Conservation (phyloP, 2,329 filamentous ascomycete species). For the Pseudogymnoascus destructans region DNA sequence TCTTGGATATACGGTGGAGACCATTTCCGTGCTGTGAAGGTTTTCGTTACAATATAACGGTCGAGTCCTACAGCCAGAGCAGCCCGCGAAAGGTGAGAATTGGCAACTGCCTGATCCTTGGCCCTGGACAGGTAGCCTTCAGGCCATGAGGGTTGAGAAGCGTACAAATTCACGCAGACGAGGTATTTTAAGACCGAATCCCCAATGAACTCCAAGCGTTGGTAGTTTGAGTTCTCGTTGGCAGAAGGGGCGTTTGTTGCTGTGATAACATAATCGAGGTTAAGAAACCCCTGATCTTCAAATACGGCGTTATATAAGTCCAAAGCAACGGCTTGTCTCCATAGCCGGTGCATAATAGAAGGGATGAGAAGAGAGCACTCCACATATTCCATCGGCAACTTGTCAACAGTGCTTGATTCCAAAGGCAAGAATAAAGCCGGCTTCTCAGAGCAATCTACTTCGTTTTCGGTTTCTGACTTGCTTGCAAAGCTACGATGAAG, state of each 20-base stretch:
- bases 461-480: background rate
- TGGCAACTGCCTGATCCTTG: conserved; percentile 62
- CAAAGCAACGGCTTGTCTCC: conserved; percentile 48
- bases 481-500: conserved; percentile 31
- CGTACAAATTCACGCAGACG: conserved; percentile 50
- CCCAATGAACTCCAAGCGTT: conserved; percentile 76
- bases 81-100: conserved; percentile 55
- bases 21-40: conserved; percentile 64
- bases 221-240: conserved; percentile 53
- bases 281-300: conserved; percentile 36
- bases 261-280: conserved; percentile 45
- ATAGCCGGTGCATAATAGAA: conserved; percentile 57
- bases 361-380: conserved; percentile 54
- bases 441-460: background rate
- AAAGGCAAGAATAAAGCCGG: background rate
- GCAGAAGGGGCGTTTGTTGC: conserved; percentile 59
- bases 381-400: conserved; percentile 24
- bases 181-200: conserved; percentile 71
- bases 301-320: conserved; percentile 45
- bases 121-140: conserved; percentile 60
- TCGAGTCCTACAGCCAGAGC: conserved; percentile 53
- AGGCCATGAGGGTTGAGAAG: conserved; percentile 49
- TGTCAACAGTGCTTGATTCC: background rate
- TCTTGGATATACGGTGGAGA: conserved; percentile 45
- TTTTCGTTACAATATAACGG: conserved; percentile 54